Percentiles rank a stretch among this genome's conserved stretches.
Conservation (phyloP, 2,329 filamentous ascomycete genomes). For the Xylariaceae sp. region DNA sequence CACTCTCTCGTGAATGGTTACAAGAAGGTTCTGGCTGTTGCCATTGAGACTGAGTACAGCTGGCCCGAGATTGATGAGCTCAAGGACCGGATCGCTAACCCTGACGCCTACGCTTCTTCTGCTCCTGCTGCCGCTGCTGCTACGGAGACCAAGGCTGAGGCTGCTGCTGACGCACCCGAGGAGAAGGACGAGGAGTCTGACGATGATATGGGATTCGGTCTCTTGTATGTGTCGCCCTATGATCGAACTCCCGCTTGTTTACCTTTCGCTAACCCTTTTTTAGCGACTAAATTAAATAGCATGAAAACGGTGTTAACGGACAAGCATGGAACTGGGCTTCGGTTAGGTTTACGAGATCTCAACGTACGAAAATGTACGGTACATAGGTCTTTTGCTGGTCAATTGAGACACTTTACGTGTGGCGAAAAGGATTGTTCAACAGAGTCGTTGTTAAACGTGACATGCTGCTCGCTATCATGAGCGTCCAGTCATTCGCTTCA, state of each 20-base stretch:
- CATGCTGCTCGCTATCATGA: slow-evolving; percentile 27
- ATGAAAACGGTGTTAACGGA: slow-evolving; percentile 47
- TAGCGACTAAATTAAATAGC: slow-evolving; percentile 60
- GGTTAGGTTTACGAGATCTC: slow-evolving; percentile 52
- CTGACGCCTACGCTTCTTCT: slow-evolving; percentile 89
- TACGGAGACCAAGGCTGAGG: slow-evolving; percentile 56
- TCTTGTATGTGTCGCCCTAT: slow-evolving; percentile 63
- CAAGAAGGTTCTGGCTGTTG: slow-evolving; percentile 94
- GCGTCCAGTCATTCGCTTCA: slow-evolving; percentile 6
- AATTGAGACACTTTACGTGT: slow-evolving; percentile 47
- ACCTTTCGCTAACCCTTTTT: slow-evolving; percentile 47
- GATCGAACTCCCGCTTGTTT: neutral
- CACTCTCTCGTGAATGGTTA: slow-evolving; percentile 97
- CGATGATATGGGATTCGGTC: slow-evolving; percentile 77
- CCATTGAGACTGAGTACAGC: slow-evolving; percentile 86
- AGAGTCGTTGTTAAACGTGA: slow-evolving; percentile 33
- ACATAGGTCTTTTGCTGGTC: slow-evolving; percentile 58
- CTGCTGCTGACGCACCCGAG: slow-evolving; percentile 64
- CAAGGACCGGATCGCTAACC: slow-evolving; percentile 99
- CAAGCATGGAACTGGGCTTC: slow-evolving; percentile 50
- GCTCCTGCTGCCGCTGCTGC: slow-evolving; percentile 71
- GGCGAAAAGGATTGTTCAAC: slow-evolving; percentile 20
- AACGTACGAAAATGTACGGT: slow-evolving; percentile 41
- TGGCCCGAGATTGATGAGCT: slow-evolving; percentile 97
- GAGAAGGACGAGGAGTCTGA: slow-evolving; percentile 74